Conservation (phyloP, 1,139 yeast genomes). For the Yamadazyma siamensis region DNA sequence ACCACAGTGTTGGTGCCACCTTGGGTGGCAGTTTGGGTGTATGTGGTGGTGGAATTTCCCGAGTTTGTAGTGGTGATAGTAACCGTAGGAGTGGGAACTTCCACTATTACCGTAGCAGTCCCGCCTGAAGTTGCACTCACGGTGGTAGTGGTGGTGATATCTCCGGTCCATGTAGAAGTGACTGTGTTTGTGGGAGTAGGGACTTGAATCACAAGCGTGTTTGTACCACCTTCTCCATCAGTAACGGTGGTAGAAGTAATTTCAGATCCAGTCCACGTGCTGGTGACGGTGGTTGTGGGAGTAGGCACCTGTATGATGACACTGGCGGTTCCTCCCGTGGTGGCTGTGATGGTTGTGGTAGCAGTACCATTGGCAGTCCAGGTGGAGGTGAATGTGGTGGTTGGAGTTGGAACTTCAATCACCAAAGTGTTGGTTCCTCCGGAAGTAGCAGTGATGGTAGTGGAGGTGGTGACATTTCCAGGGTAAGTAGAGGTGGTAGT, state of each 20-base stretch:
- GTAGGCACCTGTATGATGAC: slow-evolving; percentile 14
- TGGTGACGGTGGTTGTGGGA: slow-evolving; percentile 8
- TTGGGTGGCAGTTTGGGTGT: slow-evolving; percentile 1
- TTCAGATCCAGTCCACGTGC: slow-evolving; percentile 5
- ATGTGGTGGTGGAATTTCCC: neutral
- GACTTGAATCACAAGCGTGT: slow-evolving; percentile 10
- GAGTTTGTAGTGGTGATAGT: slow-evolving; percentile 2
- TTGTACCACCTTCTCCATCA: slow-evolving; percentile 12
- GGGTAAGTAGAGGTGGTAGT: slow-evolving; percentile 6
- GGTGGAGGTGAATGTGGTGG: slow-evolving; percentile 10
- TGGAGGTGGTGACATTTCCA: slow-evolving; percentile 11
- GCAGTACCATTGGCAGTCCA: slow-evolving; percentile 5
- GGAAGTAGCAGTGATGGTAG: slow-evolving; percentile 9
- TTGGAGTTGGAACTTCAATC: slow-evolving; percentile 5
- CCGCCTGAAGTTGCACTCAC: slow-evolving; percentile 8
- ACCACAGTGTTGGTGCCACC: slow-evolving; percentile 8
- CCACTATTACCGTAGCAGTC: slow-evolving; percentile 13
- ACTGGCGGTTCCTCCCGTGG: slow-evolving; percentile 6
- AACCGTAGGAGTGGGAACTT: slow-evolving; percentile 12
- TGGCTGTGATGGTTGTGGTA: slow-evolving; percentile 5
- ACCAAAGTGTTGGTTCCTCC: slow-evolving; percentile 15
- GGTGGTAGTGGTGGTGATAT: slow-evolving; percentile 1
- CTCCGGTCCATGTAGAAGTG: slow-evolving; percentile 5
- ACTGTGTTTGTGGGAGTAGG: slow-evolving; percentile 5
- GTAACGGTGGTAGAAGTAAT: slow-evolving; percentile 13